A percentile compares a stretch with the other conserved stretches of the same genome.
Evolutionary conservation across 768 basidiomycete species (phyloP).

Genomic region (Amanita subjunquillea): DNA sequence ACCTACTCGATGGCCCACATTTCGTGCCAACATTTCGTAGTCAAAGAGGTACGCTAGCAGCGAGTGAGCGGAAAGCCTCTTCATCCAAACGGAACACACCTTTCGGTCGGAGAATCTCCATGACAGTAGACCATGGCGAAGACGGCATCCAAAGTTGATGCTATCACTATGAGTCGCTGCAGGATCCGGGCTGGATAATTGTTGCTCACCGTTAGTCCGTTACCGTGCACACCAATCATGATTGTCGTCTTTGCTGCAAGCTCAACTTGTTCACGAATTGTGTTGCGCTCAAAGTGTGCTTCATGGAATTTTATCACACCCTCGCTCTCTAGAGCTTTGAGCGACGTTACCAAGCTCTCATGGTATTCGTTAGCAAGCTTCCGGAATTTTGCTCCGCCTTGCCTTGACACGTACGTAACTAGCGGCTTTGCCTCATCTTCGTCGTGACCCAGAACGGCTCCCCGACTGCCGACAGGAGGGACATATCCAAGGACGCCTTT

Average conservation of each 20-base stretch:
- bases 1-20: conserved; percentile 29
- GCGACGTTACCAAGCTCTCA: conserved; percentile 31
- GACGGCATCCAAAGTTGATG: conserved; percentile 62
- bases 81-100: conserved; percentile 21
- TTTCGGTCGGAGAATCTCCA: conserved; percentile 57
- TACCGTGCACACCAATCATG: conserved; percentile 58
- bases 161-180: conserved; percentile 3
- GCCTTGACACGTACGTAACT: conserved; percentile 54
- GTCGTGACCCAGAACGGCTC: conserved; percentile 9
- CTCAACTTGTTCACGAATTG: conserved; percentile 52
- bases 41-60: conserved; percentile 26
- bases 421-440: conserved; percentile 13
- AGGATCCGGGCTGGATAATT: neutral
- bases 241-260: conserved; percentile 55
- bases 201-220: conserved; percentile 44
- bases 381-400: conserved; percentile 23
- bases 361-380: conserved; percentile 38
- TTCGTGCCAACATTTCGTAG: conserved; percentile 30
- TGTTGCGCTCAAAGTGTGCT: conserved; percentile 28
- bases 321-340: conserved; percentile 38
- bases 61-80: neutral
- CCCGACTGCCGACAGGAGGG: conserved; percentile 11
- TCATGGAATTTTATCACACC: conserved; percentile 41
- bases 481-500: conserved; percentile 22
- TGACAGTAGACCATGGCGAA: conserved; percentile 51